Evolutionary conservation across 2,329 filamentous ascomycete genomes (phyloP).

Genomic region (Aspergillus sp.): DNA sequence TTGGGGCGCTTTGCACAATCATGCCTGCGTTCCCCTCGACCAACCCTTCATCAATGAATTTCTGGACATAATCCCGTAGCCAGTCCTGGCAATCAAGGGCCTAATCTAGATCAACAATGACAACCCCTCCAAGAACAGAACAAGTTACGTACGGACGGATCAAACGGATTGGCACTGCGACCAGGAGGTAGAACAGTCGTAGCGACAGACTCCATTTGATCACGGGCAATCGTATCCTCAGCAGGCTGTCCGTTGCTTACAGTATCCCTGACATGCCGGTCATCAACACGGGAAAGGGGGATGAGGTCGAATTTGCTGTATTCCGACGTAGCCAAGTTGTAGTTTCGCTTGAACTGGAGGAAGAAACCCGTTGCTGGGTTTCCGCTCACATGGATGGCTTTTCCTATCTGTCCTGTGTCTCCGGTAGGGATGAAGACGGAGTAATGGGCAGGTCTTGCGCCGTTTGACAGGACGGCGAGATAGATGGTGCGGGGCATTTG

Average conservation of each 20-base stretch:
- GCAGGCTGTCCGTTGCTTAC: not conserved
- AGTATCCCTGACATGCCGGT: not conserved
- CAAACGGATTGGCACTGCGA: not conserved
- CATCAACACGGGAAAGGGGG: not conserved
- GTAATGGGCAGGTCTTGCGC: not conserved
- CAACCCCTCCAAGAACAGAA: not conserved
- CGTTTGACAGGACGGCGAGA: constrained; percentile 6
- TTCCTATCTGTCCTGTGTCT: constrained; percentile 18
- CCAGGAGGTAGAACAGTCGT: constrained; percentile 3
- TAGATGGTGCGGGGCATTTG: constrained; percentile 3
- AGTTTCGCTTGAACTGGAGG: constrained; percentile 14
- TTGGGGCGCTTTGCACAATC: constrained; percentile 1
- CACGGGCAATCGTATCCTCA: constrained; percentile 1
- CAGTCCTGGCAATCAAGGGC: constrained; percentile 2
- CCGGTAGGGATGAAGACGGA: constrained; percentile 6
- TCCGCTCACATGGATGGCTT: constrained; percentile 13
- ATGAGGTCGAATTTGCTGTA: not conserved
- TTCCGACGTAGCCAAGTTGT: not conserved
- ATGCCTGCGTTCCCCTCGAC: not conserved
- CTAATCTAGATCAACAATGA: not conserved
- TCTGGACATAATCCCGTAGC: constrained; percentile 4
- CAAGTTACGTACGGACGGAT: not conserved
- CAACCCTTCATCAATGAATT: not conserved
- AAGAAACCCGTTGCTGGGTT: constrained; percentile 9
- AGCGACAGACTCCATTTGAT: constrained; percentile 1